Evolutionary conservation across 352 stramenopile species (phyloP), one percentile per base, ranked within the genome.

Genomic region (Thalassiosira livingstoniorum): DNA sequence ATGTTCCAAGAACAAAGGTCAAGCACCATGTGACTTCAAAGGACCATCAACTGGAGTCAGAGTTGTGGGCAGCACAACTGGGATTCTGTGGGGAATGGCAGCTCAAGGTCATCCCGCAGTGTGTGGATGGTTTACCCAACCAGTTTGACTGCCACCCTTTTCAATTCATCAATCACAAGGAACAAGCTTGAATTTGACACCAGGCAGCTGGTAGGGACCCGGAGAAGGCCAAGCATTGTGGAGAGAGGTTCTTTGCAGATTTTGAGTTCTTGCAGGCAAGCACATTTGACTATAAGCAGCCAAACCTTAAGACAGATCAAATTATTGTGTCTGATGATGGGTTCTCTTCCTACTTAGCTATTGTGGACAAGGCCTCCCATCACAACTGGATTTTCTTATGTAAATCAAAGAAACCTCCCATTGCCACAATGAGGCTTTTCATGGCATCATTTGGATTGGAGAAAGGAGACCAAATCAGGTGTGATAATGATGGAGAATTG

Each of bases 341-440:
- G 0, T 69, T 55, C 47, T 54, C 31, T 1, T 32, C 34, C 5
- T 69, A 69, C n/a, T 29, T 69, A 7, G 11, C 47, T 1, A 35
- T 69, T 34, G 21, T 69, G 43, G 61, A 69, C n/a, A n/a, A 69
- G n/a, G 35, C n/a, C 15, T 69, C 61, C 21, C 31, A n/a, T 32
- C 54, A 51, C 31, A 51, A 27, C 23, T 69, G 61, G 61, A 31
- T 69, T 18, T 69, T 69, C 43, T 42, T 69, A 2, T 34, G 34
- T n/a, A 69, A 69, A 32, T 55, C 34, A 23, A 69, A 69, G n/a
- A 37, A 69, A 7, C 61, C 61, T 54, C 61, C 61, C 15, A 25
- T 69, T 21, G 61, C 51, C 7, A 45, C 54, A 18, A 54, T 69
- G 2, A 25, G 27, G 2, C n/a, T 31, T 1, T 69, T 69, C 37